Evolutionary conservation across 371 early-diverging fungal species (phyloP), one percentile per base, ranked within the genome.

Genomic region (Mycotypha africana): DNA sequence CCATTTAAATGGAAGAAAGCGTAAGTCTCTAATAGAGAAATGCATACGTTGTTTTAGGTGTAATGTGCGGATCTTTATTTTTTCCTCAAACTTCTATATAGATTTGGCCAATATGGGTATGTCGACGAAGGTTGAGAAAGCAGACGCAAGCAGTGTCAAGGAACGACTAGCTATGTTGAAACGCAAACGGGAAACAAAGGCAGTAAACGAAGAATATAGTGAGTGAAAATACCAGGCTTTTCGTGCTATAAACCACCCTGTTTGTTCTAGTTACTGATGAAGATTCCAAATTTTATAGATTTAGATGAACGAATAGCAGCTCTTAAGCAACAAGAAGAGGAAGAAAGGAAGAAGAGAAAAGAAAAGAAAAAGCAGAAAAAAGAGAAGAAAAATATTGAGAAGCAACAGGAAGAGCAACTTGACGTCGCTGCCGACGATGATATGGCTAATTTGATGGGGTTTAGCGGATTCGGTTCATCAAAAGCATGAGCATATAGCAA

Each of bases 1-100:
- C 56, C 95, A 96, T 49, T 84, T 91, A 47, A 96, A 94, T 61
- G 92, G 93, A 36, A 74, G 76, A 54, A 86, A 89, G 47, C 96
- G 86, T 87, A 69, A 56, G 78, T 63, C n/a, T 23, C 28, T 2
- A 14, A 2, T 17, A 4, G 28, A 10, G 20, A 20, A 20, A 20
- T 12, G 21, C 10, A 22, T 14, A 5, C 26, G 4, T 7, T 14
- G 34, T 33, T 6, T 33, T n/a, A 11, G 15, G 15, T 14, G 9
- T 14, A 14, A 28, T 28, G 11, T 8, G 11, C 11, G 5, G 11
- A 28, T 28, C 11, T 5, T 8, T 28, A 28, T 28, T 28, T 5
- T 8, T 8, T 11, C 5, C 34, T 33, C 4, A 14, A 14, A n/a
- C 4, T 33, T 33, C 20, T 14, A 2, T 23, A 11, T 51, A 74